Percentiles rank a stretch among this genome's conserved stretches.
phyloP scores from a whole-genome alignment of 305 asterid genomes.

The Fraxinus xanthoxyloides region DNA sequence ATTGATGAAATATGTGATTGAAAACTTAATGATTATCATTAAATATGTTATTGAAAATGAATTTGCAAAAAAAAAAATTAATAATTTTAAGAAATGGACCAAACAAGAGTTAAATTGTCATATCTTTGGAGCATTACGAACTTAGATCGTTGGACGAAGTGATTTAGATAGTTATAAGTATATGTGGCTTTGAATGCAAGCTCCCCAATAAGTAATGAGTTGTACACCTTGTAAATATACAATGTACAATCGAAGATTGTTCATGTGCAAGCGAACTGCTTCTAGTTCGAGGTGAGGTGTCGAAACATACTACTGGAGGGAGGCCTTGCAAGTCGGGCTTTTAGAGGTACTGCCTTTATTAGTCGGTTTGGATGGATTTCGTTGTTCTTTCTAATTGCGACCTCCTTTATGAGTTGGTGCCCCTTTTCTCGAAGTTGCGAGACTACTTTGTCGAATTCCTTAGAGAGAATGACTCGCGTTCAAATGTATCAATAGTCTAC shows the following conservation, averaged over 20 bases:
- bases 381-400: too few species aligned
- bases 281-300: neutral
- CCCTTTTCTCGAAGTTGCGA: too few species aligned
- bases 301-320: neutral
- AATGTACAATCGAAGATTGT: neutral
- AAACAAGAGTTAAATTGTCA: neutral
- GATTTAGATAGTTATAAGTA: neutral
- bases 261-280: neutral
- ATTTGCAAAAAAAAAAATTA: neutral
- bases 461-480: neutral
- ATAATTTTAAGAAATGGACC: neutral
- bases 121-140: neutral
- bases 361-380: neutral
- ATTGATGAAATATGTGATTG: neutral
- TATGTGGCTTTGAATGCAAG: neutral
- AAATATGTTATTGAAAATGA: neutral
- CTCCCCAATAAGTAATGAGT: neutral
- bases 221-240: neutral
- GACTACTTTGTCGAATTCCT: neutral
- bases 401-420: too few species aligned
- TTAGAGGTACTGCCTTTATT: neutral
- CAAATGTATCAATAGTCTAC: neutral
- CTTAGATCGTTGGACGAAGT: neutral
- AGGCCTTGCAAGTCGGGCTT: neutral
- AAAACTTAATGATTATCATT: too few species aligned